phyloP scores from a whole-genome alignment of 1,284 basidiomycete species.

The Acaromyces ingoldii region DNA sequence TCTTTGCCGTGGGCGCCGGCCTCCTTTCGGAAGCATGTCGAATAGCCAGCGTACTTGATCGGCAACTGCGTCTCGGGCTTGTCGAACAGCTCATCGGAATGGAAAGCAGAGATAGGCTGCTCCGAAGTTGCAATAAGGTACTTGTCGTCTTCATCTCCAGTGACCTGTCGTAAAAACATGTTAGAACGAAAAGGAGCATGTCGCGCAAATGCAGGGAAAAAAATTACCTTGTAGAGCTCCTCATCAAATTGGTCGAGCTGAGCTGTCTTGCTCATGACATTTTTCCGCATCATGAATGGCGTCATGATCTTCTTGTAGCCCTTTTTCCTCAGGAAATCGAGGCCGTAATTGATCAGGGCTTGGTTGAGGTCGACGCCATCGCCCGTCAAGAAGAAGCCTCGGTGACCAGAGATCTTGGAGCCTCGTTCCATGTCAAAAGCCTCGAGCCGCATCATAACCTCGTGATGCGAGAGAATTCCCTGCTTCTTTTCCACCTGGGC shows the following conservation, averaged over 20 bases:
- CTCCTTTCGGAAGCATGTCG: constrained; percentile 99
- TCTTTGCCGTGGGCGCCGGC: constrained; percentile 94
- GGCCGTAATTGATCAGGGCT: constrained; percentile 88
- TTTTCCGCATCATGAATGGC: constrained; percentile 98
- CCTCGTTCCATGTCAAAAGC: constrained; percentile 92
- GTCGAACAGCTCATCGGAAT: constrained; percentile 96
- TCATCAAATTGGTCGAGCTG: constrained; percentile 98
- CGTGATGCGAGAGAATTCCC: constrained; percentile 88
- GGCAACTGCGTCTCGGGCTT: constrained; percentile 84
- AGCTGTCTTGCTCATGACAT: constrained; percentile 93
- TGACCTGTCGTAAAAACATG: constrained; percentile 59
- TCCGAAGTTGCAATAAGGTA: constrained; percentile 98
- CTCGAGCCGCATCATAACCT: constrained; percentile 86
- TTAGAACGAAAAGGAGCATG: background rate
- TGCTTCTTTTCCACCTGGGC: constrained; percentile 56
- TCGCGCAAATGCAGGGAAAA: too few relatives aligned
- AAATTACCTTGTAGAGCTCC: constrained; percentile 90
- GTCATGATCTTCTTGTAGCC: constrained; percentile 92
- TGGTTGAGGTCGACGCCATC: constrained; percentile 97
- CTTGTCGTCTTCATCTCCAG: constrained; percentile 84
- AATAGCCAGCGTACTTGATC: constrained; percentile 66
- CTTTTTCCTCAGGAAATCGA: constrained; percentile 79
- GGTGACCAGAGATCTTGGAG: constrained; percentile 83
- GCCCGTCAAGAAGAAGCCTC: constrained; percentile 91
- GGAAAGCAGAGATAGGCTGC: constrained; percentile 92